These are phyloP conservation scores for Cadophora gregata DNA, from an alignment of 2,329 filamentous ascomycete species.

Conservation along the genomic window DNA sequence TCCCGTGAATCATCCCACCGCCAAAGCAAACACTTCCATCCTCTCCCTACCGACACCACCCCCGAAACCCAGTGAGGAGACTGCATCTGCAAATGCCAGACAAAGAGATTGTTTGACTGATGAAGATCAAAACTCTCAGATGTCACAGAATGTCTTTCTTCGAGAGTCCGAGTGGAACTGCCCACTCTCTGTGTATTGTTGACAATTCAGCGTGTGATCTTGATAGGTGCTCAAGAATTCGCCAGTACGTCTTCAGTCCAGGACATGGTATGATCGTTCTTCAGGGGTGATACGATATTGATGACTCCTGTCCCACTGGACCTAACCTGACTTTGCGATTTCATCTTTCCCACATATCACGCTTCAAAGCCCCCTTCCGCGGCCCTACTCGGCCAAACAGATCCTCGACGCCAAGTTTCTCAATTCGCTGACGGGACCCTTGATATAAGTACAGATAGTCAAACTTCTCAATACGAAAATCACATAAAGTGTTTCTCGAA, in stretches of 20 bases:
- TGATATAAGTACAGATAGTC: not conserved
- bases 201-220: not conserved
- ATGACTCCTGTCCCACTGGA: not conserved
- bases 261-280: slow-evolving; percentile 7
- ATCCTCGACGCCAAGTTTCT: slow-evolving; percentile 8
- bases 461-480: not conserved
- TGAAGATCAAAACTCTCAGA: not conserved
- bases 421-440: not conserved
- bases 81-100: slow-evolving; percentile 4
- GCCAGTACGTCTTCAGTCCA: not conserved
- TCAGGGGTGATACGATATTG: not conserved
- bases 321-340: not conserved
- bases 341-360: slow-evolving; percentile 8
- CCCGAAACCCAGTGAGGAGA: slow-evolving; percentile 1
- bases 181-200: not conserved
- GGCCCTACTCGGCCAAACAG: not conserved
- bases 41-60: not conserved
- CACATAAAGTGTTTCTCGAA: not conserved
- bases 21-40: not conserved
- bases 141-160: not conserved
- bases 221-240: not conserved
- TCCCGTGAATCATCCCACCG: not conserved
- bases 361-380: slow-evolving; percentile 3
- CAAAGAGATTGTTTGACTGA: not conserved
- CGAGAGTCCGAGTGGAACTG: not conserved